Base-by-base conservation (phyloP, 2,329 filamentous ascomycete species). In the Celoporthe dispersa region DNA sequence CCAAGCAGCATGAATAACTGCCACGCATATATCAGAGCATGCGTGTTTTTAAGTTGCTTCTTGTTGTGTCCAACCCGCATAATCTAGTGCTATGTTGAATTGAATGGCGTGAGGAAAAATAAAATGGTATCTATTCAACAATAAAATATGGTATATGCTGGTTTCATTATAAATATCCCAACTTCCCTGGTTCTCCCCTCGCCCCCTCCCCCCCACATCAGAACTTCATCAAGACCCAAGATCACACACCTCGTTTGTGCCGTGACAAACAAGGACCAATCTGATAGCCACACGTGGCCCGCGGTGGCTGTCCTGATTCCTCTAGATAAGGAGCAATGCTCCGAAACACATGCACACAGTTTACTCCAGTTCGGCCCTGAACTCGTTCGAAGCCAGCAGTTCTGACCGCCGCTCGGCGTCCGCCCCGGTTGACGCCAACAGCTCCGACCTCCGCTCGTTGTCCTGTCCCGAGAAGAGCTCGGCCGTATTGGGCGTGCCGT, bases 381-480 rank as follows among this genome's bases (percentile, higher is more conserved):
- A 63, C 60, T 28, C 60, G 3, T 63, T 41, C 37, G 60, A 41
- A 8, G 22, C 60, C 2, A 37, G 3, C n/a, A 63, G 60, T 33
- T 63, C 60, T 19, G 60, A 44, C 28, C 59, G 35, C 2, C 35
- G 33, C 19, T 61, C 59, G 33, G 19, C 11, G 8, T 25, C 33
- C 3, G 59, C 59, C 19, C 19, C 59, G 11, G 53, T 61, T 8
- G 59, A 35, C 28, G 59, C 59, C 59, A 57, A 14, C 16, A 61
- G 59, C 35, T 61, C 59, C 16, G 59, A 61, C 33, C 60, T n/a
- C 37, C 35, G 60, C n/a, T 37, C 35, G 14, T 25, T 28, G 12
- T 28, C 60, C n/a, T 37, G 14, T n/a, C 35, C 60, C 14, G 60
- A 63, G n/a, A 28, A 63, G 37, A 63, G 60, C 39, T 63, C 60